Conservation (phyloP, 495 filamentous ascomycete genomes). For the Neurospora sp. region DNA sequence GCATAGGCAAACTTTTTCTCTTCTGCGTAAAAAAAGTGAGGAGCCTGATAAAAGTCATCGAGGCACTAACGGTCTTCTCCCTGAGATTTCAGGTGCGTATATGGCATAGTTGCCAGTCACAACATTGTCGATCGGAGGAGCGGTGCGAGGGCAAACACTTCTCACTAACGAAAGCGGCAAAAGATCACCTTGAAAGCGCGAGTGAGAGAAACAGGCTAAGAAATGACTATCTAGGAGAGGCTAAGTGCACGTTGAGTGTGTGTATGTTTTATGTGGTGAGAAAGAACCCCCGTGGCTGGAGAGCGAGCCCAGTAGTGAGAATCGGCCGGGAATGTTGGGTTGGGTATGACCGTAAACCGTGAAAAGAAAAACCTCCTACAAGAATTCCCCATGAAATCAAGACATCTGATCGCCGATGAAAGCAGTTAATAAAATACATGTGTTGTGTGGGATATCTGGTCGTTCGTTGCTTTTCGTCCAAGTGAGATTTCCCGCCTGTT, state of each 20-base stretch:
- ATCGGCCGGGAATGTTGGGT: neutral
- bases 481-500: neutral
- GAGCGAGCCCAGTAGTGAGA: neutral
- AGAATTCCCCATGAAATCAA: neutral
- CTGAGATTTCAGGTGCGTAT: no score
- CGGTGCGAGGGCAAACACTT: neutral
- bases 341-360: neutral
- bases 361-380: neutral
- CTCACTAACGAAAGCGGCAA: neutral
- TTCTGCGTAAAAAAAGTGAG: neutral
- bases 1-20: neutral
- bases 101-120: no score
- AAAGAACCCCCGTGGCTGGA: neutral
- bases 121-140: no score
- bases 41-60: no score
- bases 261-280: neutral
- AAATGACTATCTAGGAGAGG: neutral
- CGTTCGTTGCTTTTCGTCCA: neutral
- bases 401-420: neutral
- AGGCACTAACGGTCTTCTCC: no score
- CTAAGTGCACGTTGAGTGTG: neutral
- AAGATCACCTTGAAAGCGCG: neutral
- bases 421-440: conserved; percentile 4
- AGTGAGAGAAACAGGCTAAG: neutral
- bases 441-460: conserved; percentile 3